Conservation (phyloP, 2,329 filamentous ascomycete genomes). For the Sporothrix brunneoviolacea region DNA sequence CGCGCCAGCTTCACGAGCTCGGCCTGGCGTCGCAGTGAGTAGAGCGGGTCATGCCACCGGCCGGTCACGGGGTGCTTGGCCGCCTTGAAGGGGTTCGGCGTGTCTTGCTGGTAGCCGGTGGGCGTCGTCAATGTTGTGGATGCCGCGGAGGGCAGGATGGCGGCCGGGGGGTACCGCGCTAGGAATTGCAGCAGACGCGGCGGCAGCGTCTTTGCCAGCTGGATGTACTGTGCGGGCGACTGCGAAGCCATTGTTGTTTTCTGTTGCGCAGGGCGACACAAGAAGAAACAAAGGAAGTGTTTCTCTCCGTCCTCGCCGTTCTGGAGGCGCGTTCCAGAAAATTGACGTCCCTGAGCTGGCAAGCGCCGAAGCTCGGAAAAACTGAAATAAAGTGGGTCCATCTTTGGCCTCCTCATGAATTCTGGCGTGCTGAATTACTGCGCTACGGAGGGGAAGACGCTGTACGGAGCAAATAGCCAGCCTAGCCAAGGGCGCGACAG, state of each 20-base stretch:
- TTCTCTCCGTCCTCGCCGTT: neutral
- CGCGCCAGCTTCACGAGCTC: slow-evolving; percentile 82
- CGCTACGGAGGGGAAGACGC: too few relatives aligned
- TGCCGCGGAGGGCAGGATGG: slow-evolving; percentile 44
- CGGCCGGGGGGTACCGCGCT: slow-evolving; percentile 73
- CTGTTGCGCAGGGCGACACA: neutral
- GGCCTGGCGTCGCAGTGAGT: slow-evolving; percentile 80
- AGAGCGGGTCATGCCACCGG: slow-evolving; percentile 75
- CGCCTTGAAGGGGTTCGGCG: slow-evolving; percentile 74
- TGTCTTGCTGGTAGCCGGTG: slow-evolving; percentile 48
- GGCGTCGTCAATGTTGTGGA: slow-evolving; percentile 28
- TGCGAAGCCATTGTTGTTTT: slow-evolving; percentile 14
- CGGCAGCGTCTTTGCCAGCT: slow-evolving; percentile 67
- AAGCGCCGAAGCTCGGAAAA: too few relatives aligned
- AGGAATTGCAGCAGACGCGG: slow-evolving; percentile 78
- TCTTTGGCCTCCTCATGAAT: too few relatives aligned
- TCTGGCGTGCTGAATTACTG: too few relatives aligned
- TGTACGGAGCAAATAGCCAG: too few relatives aligned
- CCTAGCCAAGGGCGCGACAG: too few relatives aligned
- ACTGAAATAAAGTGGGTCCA: neutral
- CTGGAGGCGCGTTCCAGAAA: neutral
- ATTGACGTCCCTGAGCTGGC: neutral
- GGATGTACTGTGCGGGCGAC: slow-evolving; percentile 31
- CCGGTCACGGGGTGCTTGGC: slow-evolving; percentile 72
- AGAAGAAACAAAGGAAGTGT: neutral